phyloP scores from a whole-genome alignment of 2,329 filamentous ascomycete species.

The Verticillium klebahnii region DNA sequence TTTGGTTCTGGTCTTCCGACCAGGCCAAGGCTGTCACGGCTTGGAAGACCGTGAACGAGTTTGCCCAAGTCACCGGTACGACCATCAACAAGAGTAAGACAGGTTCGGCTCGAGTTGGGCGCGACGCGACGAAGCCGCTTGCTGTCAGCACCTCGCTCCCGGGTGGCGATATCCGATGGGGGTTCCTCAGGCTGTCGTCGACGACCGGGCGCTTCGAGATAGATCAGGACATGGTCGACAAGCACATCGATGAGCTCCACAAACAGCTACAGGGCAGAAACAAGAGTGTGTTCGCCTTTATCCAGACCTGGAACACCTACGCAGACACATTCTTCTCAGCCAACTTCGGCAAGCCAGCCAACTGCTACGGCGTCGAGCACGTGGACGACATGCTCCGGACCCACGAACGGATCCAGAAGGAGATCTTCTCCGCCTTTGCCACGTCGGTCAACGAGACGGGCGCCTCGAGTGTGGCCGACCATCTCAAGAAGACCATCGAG shows the following conservation, averaged over 20 bases:
- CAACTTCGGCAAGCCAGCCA: conserved; percentile 47
- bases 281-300: conserved; percentile 41
- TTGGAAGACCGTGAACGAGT: conserved; percentile 54
- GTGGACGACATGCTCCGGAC: conserved; percentile 47
- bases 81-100: conserved; percentile 49
- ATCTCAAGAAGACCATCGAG: conserved; percentile 47
- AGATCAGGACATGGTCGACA: conserved; percentile 52
- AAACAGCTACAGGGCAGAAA: conserved; percentile 50
- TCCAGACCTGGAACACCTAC: conserved; percentile 49
- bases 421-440: conserved; percentile 35
- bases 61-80: conserved; percentile 50
- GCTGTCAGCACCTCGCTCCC: conserved; percentile 33
- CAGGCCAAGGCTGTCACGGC: conserved; percentile 48
- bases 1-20: conserved; percentile 61
- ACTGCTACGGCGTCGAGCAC: conserved; percentile 47
- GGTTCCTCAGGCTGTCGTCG: conserved; percentile 51
- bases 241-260: conserved; percentile 54
- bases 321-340: conserved; percentile 45
- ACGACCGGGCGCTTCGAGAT: conserved; percentile 52
- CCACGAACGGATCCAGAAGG: conserved; percentile 42
- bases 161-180: conserved; percentile 45
- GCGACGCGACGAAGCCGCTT: conserved; percentile 9
- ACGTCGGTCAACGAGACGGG: conserved; percentile 13
- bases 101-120: conserved; percentile 38
- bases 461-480: conserved; percentile 43